Base-by-base conservation (phyloP, 1,284 basidiomycete species). In the Ceratobasidium sp. region DNA sequence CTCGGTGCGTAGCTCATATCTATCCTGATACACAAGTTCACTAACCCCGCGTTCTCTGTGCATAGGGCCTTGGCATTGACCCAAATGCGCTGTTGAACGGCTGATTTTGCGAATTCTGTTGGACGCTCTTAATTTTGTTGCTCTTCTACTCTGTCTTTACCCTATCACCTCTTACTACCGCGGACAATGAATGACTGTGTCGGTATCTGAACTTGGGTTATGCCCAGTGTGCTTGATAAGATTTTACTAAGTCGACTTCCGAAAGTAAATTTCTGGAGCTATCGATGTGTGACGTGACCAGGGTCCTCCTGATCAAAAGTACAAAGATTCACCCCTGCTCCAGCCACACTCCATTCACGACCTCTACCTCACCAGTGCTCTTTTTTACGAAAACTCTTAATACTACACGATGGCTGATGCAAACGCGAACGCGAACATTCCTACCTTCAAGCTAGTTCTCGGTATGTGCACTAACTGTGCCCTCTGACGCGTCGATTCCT, bases 371-470 rank as follows among this genome's bases (percentile, higher is more conserved):
- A 39, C 28, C 20, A 42, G 26, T 31, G 47, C 6, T 54, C 58
- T 42, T 63, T 61, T 61, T 74, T 74, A 74, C 69, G 69, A 63
- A 73, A 28, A 78, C 54, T 35, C 39, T 47, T 64, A 67, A 73
- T 74, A 56, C 28, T 39, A n/a, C 49, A 47, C 75, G 7, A 79
- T 79, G 78, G 45, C 79, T 51, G 58, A 47, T 20, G 54, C 69
- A 61, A 35, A 47, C 28, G 37, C 75, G 54, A 53, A 20, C 28
- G 65, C 31, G 23, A 47, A 26, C 53, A 88, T 96, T 81, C 96
- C 98, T 69, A 96, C 96, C 79, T 99, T 99, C 90, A 99, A 99
- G 88, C 95, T 99, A 84, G 97, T 99, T 80, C 94, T 98, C 81
- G 95, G 94, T 96, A 82, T 81, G 94, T 86, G n/a, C 58, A 39